Evolutionary conservation across 805 yeast species (phyloP), one percentile per base, ranked within the genome.

Genomic region (Saturnispora ahearnii): DNA sequence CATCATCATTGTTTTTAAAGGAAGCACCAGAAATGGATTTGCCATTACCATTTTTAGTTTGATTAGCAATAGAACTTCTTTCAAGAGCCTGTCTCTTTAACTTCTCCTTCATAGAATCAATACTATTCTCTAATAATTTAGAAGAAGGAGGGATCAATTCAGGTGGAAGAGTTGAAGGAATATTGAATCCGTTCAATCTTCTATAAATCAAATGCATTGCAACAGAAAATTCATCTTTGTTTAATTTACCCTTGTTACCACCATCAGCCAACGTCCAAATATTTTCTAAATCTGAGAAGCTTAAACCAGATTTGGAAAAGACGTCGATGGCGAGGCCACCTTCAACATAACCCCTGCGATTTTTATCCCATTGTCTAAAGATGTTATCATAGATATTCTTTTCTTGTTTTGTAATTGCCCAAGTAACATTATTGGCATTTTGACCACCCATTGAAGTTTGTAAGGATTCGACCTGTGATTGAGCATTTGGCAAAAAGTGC

Each of bases 121-220:
- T 77, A 13, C 84, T 76, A 56, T 82, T 87, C 55, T 85, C 83
- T 52, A 93, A 69, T 52, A 84, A 74, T 59, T 81, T 79, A 36
- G 84, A 77, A 7, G 95, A 84, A 2, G 96, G 95, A 7, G 99
- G 98, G 30, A 89, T 71, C 55, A 91, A 76, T 61, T 89, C 95
- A 2, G 95, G 88, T 3, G 98, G 98, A 48, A 91, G 74, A 49
- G 81, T 72, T 44, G 73, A 62, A 24, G 99, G 99, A 46, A 93
- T 68, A n/a, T 84, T 87, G 55, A 78, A 80, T 2, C 97, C 97
- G 61, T 89, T 90, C 62, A 91, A 71, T 54, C 91, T 78, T 64
- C 96, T 79, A 68, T 93, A 91, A 41, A 91, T 91, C 52, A 91
- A 73, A 73, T 95, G 97, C 98, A 91, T 93, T 31, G 98, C 97